Conservation (phyloP, 2,329 filamentous ascomycete species). For the Colletotrichum sp. region DNA sequence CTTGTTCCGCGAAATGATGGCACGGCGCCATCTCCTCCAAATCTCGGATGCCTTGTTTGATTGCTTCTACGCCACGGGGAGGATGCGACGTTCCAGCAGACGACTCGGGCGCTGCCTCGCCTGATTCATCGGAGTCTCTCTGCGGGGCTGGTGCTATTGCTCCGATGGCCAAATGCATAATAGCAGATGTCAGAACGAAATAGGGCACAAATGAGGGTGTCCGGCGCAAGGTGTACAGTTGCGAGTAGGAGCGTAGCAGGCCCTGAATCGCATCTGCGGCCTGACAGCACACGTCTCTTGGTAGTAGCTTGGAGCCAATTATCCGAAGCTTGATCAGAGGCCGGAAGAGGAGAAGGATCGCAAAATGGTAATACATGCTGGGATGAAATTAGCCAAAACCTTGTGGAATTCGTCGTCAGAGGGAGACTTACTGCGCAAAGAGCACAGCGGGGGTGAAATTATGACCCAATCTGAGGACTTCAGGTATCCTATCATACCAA, state of each 20-base stretch:
- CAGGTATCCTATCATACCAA: conserved; percentile 74
- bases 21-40: conserved; percentile 66
- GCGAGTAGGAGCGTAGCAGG: conserved; percentile 60
- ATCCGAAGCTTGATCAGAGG: conserved; percentile 71
- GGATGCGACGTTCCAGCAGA: conserved; percentile 38
- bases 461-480: conserved; percentile 66
- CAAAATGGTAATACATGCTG: conserved; percentile 75
- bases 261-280: conserved; percentile 65
- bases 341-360: conserved; percentile 75
- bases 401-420: not conserved
- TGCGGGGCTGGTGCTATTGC: conserved; percentile 35
- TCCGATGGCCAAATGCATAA: conserved; percentile 63
- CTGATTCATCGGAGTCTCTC: not conserved
- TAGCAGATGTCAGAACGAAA: conserved; percentile 65
- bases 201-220: conserved; percentile 68
- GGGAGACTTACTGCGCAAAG: conserved; percentile 70
- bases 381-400: not conserved
- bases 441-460: conserved; percentile 77
- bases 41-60: conserved; percentile 61
- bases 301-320: conserved; percentile 66
- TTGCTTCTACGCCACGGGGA: conserved; percentile 46
- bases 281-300: conserved; percentile 69
- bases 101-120: conserved; percentile 12
- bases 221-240: conserved; percentile 61
- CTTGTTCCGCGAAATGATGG: conserved; percentile 65